Evolutionary conservation across 2,329 filamentous ascomycete genomes (phyloP), one percentile per base, ranked within the genome.

Genomic region (Fusarium sp.): DNA sequence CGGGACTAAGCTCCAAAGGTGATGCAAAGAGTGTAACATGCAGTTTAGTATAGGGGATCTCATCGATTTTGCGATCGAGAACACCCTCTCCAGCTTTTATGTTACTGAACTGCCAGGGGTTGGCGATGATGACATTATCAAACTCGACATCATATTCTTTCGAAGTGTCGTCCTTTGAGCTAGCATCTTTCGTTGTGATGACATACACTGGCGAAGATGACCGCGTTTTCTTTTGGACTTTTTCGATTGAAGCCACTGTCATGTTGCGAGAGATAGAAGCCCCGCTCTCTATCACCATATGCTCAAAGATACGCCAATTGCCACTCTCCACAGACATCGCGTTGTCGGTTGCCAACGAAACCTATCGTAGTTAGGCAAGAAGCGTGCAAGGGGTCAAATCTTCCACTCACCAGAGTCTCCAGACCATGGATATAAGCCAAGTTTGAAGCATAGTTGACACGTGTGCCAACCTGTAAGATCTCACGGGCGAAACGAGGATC

Each of bases 381-480:
- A n/a, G 19, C 8, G 13, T 19, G 13, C 10, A 9, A 12, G 23
- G 13, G 18, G 5, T 53, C 33, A 54, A n/a, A 19, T 11, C 7
- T n/a, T 10, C 10, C 37, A 66, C 79, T 59, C 66, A 89, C 89
- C 92, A 98, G 94, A 3, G 95, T 91, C 78, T 97, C 94, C 2
- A 99, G 83, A 1, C 94, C 96, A 78, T 98, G 95, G 53, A 98
- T 96, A 40, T 90, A 85, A n/a, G 86, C 89, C 18, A 98, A 82
- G 75, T 98, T 98, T 54, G 95, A 94, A 2, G 93, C 96, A 82
- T 98, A 99, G 82, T 98, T 98, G 72, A 98, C 96, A 25, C 96
- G 89, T 2, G 96, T 98, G 64, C 91, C 93, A 4, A 96, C 94
- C 82, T 98, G 96, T 32, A 98, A 90, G 53, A 99, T 90, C 57